A percentile compares a stretch with the other conserved stretches of the same genome.
These are phyloP conservation scores for Ogataea philodendri DNA, from an alignment of 805 yeast species.

Conservation along the genomic window DNA sequence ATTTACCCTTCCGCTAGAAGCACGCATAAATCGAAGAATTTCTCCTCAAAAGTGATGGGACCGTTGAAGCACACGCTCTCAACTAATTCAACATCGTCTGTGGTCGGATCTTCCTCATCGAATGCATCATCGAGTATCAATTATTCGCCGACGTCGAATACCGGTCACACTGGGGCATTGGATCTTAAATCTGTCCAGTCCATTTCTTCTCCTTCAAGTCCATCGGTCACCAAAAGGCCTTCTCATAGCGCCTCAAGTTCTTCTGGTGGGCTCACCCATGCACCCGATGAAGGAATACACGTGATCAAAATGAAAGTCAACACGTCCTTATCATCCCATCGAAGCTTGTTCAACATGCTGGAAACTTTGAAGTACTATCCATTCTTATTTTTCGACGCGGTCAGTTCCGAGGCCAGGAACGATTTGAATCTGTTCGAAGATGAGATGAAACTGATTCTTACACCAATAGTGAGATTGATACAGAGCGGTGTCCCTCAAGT, in stretches of 20 bases:
- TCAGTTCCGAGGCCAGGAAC: constrained; percentile 5
- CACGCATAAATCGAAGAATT: constrained; percentile 14
- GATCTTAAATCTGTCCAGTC: too few relatives aligned
- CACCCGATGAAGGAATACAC: constrained; percentile 4
- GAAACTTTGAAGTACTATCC: constrained; percentile 35
- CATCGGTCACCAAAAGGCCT: too few relatives aligned
- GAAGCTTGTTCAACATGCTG: constrained; percentile 30
- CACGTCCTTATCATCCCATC: constrained; percentile 13
- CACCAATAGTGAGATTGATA: constrained; percentile 39
- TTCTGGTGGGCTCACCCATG: too few relatives aligned
- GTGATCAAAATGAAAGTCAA: constrained; percentile 14
- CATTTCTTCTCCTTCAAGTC: too few relatives aligned
- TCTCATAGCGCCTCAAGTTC: too few relatives aligned
- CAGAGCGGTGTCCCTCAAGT: constrained; percentile 37
- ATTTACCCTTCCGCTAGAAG: constrained; percentile 11
- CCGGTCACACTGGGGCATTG: too few relatives aligned
- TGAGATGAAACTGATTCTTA: constrained; percentile 22
- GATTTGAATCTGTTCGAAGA: constrained; percentile 22
- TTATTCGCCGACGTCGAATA: too few relatives aligned
- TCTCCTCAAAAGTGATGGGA: constrained; percentile 21
- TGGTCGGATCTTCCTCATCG: constrained; percentile 7
- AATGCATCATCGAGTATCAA: constrained; percentile 2
- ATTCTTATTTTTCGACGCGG: constrained; percentile 29
- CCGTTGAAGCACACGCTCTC: constrained; percentile 20
- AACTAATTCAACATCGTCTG: constrained; percentile 11